Base-by-base conservation (phyloP, 2,329 filamentous ascomycete species). In the Rhynchosporium secalis region DNA sequence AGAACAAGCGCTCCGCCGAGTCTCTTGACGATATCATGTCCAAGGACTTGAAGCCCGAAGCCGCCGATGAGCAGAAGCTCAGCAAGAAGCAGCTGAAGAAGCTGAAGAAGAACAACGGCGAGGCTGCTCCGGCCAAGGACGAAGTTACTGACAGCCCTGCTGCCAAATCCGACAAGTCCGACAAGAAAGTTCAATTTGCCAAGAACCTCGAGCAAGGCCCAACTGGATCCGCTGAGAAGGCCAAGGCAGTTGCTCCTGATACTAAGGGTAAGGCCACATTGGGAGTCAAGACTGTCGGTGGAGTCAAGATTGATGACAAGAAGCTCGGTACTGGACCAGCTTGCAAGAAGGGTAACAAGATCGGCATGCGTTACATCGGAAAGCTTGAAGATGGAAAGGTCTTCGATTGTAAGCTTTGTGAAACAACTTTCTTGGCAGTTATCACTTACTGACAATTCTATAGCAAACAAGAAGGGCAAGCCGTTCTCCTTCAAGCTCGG, bases 51-150 rank as follows among this genome's bases (percentile, higher is more conserved):
- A 78, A 79, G 66, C 74, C 75, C n/a, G 78, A 79, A 68, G 72
- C 77, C 51, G 76, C 84, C 66, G 85, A 86, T 68, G 89, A 92
- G 71, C 75, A 83, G 70, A 93, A 93, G 81, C 83, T 92, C 67
- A 93, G 87, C 84, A 97, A 97, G 85, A 97, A 96, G 83, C 91
- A 98, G 78, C 85, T 90, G 73, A 98, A 99, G 89, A 97, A 97
- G 84, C 84, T 94, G 68, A 96, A 96, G 87, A 97, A 96, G 84
- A 98, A 98, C 83, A 91, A 96, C 76, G 95, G 94, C 70, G 90
- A 97, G 75, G 88, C 95, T 63, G 86, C 89, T 64, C 78, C 83
- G 57, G 79, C 80, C 49, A 84, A 88, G 71, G 75, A 78, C 51
- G 79, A 83, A 68, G 69, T 75, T 65, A 86, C 85, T 66, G 56